phyloP scores from a whole-genome alignment of 2,329 filamentous ascomycete species.

The Fusarium pilosicola region DNA sequence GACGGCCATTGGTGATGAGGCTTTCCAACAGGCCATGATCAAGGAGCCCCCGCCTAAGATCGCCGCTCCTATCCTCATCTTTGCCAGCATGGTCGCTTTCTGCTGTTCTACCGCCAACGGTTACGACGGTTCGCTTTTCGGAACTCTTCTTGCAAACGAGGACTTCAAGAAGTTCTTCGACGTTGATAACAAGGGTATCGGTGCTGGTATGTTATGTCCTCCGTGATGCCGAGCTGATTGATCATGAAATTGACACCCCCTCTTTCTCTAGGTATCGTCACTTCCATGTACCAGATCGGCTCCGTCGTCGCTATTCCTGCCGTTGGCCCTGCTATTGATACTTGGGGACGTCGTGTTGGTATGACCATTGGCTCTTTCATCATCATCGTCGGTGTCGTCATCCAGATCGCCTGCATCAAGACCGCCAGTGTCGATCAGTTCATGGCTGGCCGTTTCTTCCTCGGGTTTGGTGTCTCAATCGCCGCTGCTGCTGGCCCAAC shows the following conservation, averaged over 20 bases:
- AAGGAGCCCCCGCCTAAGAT: constrained; percentile 44
- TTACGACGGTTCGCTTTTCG: constrained; percentile 62
- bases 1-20: constrained; percentile 41
- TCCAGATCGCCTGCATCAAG: constrained; percentile 54
- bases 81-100: constrained; percentile 42
- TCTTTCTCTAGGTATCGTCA: constrained; percentile 34
- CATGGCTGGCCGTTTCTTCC: constrained; percentile 67
- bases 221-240: too few species aligned
- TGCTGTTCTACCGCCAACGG: constrained; percentile 46
- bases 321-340: constrained; percentile 59
- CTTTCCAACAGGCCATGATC: constrained; percentile 44
- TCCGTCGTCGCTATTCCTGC: constrained; percentile 59
- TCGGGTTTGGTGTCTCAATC: constrained; percentile 66
- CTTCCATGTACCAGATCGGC: constrained; percentile 61
- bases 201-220: constrained; percentile 33
- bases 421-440: constrained; percentile 51
- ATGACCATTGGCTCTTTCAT: constrained; percentile 57
- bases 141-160: constrained; percentile 57
- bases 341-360: constrained; percentile 58
- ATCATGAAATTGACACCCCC: too few species aligned
- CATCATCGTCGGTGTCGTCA: constrained; percentile 57
- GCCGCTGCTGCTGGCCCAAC: constrained; percentile 58
- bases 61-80: constrained; percentile 30
- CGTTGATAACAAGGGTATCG: constrained; percentile 38
- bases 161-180: constrained; percentile 61